Conservation (phyloP, 139 green algal species). For the Ostreobium quekettii region DNA sequence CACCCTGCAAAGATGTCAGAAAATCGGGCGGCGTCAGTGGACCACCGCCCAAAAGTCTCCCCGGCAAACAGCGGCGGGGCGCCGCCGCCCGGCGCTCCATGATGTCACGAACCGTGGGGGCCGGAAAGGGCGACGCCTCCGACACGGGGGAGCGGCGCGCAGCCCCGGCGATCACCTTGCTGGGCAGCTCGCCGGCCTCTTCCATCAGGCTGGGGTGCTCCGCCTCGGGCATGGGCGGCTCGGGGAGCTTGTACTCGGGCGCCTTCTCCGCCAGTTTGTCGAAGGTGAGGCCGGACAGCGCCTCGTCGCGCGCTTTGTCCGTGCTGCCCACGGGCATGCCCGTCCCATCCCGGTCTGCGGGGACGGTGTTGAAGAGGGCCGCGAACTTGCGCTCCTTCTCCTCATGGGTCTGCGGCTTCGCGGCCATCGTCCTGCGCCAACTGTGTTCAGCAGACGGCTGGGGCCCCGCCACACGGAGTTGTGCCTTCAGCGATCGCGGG, state of each 20-base stretch:
- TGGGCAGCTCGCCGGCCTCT: background rate
- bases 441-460: too few species aligned
- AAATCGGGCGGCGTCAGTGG: background rate
- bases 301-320: slow-evolving; percentile 1
- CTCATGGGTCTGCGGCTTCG: background rate
- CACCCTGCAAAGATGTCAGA: background rate
- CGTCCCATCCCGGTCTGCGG: slow-evolving; percentile 1
- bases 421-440: too few species aligned
- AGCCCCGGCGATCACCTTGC: background rate
- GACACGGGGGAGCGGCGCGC: background rate
- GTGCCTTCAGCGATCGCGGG: too few species aligned
- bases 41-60: background rate
- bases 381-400: slow-evolving; percentile 2
- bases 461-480: too few species aligned
- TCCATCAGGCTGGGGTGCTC: slow-evolving; percentile 14
- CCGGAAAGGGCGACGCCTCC: background rate
- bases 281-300: background rate
- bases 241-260: slow-evolving; percentile 1
- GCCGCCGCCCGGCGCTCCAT: too few species aligned
- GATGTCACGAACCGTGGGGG: background rate
- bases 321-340: slow-evolving; percentile 16
- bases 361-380: slow-evolving; percentile 11
- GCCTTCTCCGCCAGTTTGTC: background rate
- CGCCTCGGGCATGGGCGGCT: background rate
- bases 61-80: background rate